A percentile compares a stretch with the other conserved stretches of the same genome.
Conservation (phyloP, 129 eudicot species). For the Mikania micrantha region DNA sequence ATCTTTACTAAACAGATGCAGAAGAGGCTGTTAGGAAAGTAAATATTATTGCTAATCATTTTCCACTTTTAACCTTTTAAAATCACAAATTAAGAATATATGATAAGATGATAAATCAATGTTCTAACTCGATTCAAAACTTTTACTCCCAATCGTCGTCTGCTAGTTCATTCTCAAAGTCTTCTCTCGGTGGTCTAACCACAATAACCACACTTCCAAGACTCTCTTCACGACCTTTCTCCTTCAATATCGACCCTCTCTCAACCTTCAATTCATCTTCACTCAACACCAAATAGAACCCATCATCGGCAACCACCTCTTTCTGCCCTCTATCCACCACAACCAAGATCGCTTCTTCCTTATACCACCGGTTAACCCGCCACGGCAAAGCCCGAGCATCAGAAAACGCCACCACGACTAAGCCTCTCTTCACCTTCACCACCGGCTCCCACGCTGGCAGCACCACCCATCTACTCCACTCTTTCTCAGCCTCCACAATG, state of each 20-base stretch:
- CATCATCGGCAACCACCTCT: constrained; percentile 51
- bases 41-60: too few species aligned
- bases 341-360: constrained; percentile 65
- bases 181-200: constrained; percentile 77
- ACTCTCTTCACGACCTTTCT: constrained; percentile 35
- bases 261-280: constrained; percentile 56
- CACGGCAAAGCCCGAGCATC: constrained; percentile 77
- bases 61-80: constrained; percentile 7
- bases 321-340: constrained; percentile 61
- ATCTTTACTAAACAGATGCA: background rate
- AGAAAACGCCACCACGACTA: constrained; percentile 64
- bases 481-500: constrained; percentile 60
- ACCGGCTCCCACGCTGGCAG: constrained; percentile 74
- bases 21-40: background rate
- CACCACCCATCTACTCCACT: constrained; percentile 79
- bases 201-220: constrained; percentile 71
- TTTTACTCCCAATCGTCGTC: constrained; percentile 75
- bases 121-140: background rate
- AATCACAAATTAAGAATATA: background rate
- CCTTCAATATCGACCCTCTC: constrained; percentile 57
- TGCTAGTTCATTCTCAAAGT: constrained; percentile 31
- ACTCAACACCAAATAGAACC: constrained; percentile 47
- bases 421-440: constrained; percentile 49
- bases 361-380: constrained; percentile 60
- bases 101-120: background rate